Base-by-base conservation (phyloP, 352 stramenopile genomes). In the Phytophthora hibernalis region DNA sequence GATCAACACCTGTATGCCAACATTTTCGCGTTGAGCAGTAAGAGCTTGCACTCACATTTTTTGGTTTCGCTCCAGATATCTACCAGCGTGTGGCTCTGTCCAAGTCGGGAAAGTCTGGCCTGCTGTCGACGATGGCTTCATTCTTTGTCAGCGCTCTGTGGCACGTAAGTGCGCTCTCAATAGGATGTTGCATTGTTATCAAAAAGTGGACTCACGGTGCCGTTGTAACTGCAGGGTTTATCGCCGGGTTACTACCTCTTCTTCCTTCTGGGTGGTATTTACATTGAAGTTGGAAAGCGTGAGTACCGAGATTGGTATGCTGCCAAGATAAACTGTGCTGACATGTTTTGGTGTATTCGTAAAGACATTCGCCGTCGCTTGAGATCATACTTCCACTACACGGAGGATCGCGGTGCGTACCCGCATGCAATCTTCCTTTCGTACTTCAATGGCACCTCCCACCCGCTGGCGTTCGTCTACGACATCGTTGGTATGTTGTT, bases 191-290 rank as follows among this genome's bases (percentile, higher is more conserved):
- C 22, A 38, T 3, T 5, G n/a, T 40, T 31, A 8, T 16, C 16
- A 48, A 0, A 52, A 30, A 35, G 2, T n/a, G 12, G 21, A 71
- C 28, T 65, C n/a, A 77, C 54, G 16, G n/a, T n/a, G 9, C n/a
- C 52, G n/a, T 57, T 35, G 63, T 52, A 35, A 20, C 26, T 12
- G 33, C 49, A 96, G 84, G 88, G 88, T 74, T 71, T 96, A 18
- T 89, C 85, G n/a, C 88, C 88, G 24, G 88, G 88, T 6, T 96
- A 96, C 70, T 96, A 96, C 64, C 65, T 94, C 20, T 96, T 96
- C 68, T 96, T 96, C 72, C 82, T 96, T 48, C 74, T 93, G 42
- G 86, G 84, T 61, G 86, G 80, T 22, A 80, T 95, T 51, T 93
- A 94, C 78, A 91, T 95, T 33, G 88, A 96, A 84, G 88, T 91